These are phyloP conservation scores for Jamesozyma rosinii DNA, from an alignment of 805 yeast species.

Conservation along the genomic window DNA sequence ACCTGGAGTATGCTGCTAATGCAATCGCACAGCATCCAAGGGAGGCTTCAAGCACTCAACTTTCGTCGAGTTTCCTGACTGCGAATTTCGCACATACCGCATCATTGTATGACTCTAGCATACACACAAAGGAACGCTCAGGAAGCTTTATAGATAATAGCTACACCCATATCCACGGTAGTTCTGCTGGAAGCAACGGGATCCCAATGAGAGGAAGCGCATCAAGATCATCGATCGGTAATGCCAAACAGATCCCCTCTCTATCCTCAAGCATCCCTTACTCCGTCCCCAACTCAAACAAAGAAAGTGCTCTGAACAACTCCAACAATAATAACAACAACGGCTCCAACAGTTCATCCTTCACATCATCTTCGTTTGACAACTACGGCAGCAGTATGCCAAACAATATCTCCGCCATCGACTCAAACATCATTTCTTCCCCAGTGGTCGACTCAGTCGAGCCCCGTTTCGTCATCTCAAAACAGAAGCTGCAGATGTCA, in stretches of 20 bases:
- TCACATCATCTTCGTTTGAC: conserved; percentile 30
- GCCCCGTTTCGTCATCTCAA: conserved; percentile 75
- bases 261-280: conserved; percentile 59
- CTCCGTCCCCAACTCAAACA: conserved; percentile 58
- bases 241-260: conserved; percentile 30
- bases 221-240: conserved; percentile 9
- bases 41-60: conserved; percentile 3
- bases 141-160: conserved; percentile 20
- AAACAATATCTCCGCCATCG: conserved; percentile 34
- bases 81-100: conserved; percentile 33
- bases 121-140: conserved; percentile 13
- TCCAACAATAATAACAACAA: conserved; percentile 2
- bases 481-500: conserved; percentile 43
- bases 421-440: conserved; percentile 58
- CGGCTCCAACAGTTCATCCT: conserved; percentile 21
- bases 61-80: conserved; percentile 27
- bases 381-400: conserved; percentile 33
- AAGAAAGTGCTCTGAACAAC: conserved; percentile 13
- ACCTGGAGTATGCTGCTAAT: conserved; percentile 18
- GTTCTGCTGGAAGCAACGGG: not conserved
- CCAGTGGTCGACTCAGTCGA: conserved; percentile 69
- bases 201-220: conserved; percentile 27
- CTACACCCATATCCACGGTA: no score
- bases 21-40: conserved; percentile 9
- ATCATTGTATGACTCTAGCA: conserved; percentile 18